Percentiles rank a stretch among this genome's conserved stretches.
phyloP scores from a whole-genome alignment of 192 early-diverging fungal genomes.

The Mortierella hygrophila region DNA sequence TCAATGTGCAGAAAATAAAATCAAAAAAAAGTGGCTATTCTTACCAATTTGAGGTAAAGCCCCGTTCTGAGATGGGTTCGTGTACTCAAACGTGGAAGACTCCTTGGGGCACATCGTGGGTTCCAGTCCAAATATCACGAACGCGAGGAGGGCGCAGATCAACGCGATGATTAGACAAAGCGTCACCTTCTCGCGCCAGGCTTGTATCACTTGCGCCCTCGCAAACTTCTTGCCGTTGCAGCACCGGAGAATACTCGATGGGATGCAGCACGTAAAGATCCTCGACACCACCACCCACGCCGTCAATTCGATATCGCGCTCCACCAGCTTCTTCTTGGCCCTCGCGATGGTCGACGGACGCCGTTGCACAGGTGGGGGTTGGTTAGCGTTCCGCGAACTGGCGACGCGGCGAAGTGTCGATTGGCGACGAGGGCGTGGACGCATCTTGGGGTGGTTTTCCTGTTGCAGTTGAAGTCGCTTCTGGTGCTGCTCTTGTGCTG shows the following conservation, averaged over 20 bases:
- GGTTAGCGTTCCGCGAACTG: slow-evolving; percentile 40
- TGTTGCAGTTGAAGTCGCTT: slow-evolving; percentile 39
- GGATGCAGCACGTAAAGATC: slow-evolving; percentile 63
- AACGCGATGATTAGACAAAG: slow-evolving; percentile 59
- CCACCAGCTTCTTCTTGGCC: slow-evolving; percentile 35
- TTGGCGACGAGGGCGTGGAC: slow-evolving; percentile 31
- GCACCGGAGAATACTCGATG: slow-evolving; percentile 54
- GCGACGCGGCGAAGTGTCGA: slow-evolving; percentile 41
- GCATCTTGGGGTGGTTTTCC: slow-evolving; percentile 32
- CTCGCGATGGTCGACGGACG: slow-evolving; percentile 25
- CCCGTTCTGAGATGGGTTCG: background rate
- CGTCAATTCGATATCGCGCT: slow-evolving; percentile 40
- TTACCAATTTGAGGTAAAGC: background rate
- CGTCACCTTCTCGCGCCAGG: slow-evolving; percentile 72
- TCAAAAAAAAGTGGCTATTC: background rate
- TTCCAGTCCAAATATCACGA: slow-evolving; percentile 64
- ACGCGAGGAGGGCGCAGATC: slow-evolving; percentile 53
- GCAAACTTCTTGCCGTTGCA: slow-evolving; percentile 58
- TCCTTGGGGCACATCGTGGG: slow-evolving; percentile 48
- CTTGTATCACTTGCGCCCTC: slow-evolving; percentile 58
- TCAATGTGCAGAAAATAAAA: background rate
- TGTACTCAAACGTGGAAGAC: background rate
- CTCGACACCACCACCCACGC: slow-evolving; percentile 59
- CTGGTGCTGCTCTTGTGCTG: slow-evolving; percentile 40
- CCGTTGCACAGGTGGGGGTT: slow-evolving; percentile 9